phyloP scores from a whole-genome alignment of 2,329 filamentous ascomycete genomes.

The Orbilia brochopaga region DNA sequence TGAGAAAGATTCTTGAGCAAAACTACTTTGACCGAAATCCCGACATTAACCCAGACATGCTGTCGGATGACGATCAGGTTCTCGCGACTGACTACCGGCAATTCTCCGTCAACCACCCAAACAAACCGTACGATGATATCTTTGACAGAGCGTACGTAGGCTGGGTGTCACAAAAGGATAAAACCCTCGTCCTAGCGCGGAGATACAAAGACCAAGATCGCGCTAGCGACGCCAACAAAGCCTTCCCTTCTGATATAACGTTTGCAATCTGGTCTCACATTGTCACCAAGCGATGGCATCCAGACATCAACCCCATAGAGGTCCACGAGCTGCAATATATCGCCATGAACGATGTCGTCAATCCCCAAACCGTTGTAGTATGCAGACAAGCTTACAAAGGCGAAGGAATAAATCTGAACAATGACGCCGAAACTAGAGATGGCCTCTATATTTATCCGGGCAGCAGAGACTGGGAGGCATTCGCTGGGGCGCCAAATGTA shows the following conservation, averaged over 20 bases:
- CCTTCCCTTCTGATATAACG: conserved; percentile 24
- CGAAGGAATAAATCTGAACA: conserved; percentile 24
- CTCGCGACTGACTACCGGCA: conserved; percentile 25
- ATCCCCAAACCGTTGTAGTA: conserved; percentile 19
- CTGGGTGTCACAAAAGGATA: conserved; percentile 20
- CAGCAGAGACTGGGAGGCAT: conserved; percentile 18
- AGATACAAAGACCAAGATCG: conserved; percentile 36
- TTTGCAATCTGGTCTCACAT: conserved; percentile 35
- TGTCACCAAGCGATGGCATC: conserved; percentile 11
- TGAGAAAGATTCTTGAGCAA: conserved; percentile 29
- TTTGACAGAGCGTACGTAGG: conserved; percentile 27
- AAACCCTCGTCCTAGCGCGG: conserved; percentile 13
- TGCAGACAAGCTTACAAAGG: conserved; percentile 23
- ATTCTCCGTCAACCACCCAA: conserved; percentile 29
- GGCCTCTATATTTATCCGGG: conserved; percentile 24
- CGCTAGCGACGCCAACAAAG: conserved; percentile 12
- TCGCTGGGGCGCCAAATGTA: conserved; percentile 21
- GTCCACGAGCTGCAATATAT: conserved; percentile 33
- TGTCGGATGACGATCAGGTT: conserved; percentile 13
- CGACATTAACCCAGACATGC: conserved; percentile 2
- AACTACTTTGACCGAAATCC: conserved; percentile 28
- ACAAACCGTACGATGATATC: conserved; percentile 16
- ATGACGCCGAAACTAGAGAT: conserved; percentile 25
- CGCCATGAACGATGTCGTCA: conserved; percentile 34
- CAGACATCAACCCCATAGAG: conserved; percentile 10